Evolutionary conservation across 495 filamentous ascomycete species (phyloP).

Genomic region (Penicillium riverlandense): DNA sequence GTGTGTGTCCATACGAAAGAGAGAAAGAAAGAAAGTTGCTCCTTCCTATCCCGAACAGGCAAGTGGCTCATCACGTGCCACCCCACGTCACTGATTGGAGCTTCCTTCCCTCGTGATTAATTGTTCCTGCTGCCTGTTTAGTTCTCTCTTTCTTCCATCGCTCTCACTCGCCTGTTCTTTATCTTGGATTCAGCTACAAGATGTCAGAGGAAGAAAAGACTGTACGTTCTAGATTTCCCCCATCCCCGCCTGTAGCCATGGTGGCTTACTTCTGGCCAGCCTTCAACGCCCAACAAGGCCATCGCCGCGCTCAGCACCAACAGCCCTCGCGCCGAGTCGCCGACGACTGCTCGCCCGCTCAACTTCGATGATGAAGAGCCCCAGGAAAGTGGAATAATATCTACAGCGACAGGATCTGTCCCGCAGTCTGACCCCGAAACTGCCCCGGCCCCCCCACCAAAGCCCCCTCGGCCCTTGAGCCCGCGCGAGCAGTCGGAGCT

Average conservation of each 20-base stretch:
- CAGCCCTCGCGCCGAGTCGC: constrained; percentile 60
- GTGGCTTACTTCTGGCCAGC: constrained; percentile 18
- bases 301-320: constrained; percentile 16
- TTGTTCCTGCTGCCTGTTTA: constrained; percentile 22
- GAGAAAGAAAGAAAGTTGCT: too few relatives aligned
- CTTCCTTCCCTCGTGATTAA: constrained; percentile 21
- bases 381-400: constrained; percentile 50
- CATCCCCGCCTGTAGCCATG: not conserved
- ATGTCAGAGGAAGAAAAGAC: constrained; percentile 38
- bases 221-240: constrained; percentile 15
- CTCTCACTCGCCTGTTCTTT: too few relatives aligned
- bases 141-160: not conserved
- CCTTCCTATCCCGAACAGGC: too few relatives aligned
- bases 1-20: not conserved
- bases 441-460: constrained; percentile 64
- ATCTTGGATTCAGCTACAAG: constrained; percentile 1
- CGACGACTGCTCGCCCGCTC: constrained; percentile 72
- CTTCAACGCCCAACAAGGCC: constrained; percentile 28
- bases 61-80: constrained; percentile 21
- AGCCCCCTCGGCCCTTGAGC: constrained; percentile 80
- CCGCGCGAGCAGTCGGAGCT: constrained; percentile 77
- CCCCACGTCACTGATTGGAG: constrained; percentile 33
- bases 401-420: constrained; percentile 27
- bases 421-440: constrained; percentile 32
- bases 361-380: constrained; percentile 78